Evolutionary conservation across 257 asterid species (phyloP).

Genomic region (Solanum ossicruentum): DNA sequence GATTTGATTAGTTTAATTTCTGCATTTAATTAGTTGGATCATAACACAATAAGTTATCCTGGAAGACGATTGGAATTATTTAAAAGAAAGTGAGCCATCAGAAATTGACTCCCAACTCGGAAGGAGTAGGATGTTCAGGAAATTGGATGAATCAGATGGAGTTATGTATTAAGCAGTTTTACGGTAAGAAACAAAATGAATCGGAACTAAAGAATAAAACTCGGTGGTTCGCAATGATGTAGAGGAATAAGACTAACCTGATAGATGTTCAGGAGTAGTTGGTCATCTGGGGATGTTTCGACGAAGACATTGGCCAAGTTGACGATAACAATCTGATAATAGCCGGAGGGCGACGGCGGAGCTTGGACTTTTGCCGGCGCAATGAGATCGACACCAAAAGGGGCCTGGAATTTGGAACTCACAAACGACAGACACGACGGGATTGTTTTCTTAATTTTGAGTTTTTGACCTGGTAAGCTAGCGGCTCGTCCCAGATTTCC

Average conservation of each 20-base stretch:
- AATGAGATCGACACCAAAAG: neutral
- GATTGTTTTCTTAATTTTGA: neutral
- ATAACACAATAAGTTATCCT: neutral
- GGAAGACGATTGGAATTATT: neutral
- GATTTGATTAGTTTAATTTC: no score
- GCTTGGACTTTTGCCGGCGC: neutral
- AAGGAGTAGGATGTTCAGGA: neutral
- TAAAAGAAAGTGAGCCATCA: neutral
- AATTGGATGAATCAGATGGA: neutral
- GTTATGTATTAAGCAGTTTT: neutral
- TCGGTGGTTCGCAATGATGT: neutral
- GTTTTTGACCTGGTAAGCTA: neutral
- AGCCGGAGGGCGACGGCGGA: neutral
- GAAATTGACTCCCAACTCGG: neutral
- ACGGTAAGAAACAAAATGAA: neutral
- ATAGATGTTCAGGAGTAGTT: neutral
- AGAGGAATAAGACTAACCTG: neutral
- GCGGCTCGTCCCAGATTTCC: no score
- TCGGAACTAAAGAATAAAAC: neutral
- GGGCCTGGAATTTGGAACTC: neutral
- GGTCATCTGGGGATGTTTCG: neutral
- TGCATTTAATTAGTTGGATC: no score
- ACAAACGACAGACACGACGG: neutral
- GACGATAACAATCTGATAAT: neutral
- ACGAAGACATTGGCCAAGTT: neutral